Percentiles rank a stretch among this genome's conserved stretches.
Conservation (phyloP, 495 filamentous ascomycete species). For the Eremomyces bilateralis region DNA sequence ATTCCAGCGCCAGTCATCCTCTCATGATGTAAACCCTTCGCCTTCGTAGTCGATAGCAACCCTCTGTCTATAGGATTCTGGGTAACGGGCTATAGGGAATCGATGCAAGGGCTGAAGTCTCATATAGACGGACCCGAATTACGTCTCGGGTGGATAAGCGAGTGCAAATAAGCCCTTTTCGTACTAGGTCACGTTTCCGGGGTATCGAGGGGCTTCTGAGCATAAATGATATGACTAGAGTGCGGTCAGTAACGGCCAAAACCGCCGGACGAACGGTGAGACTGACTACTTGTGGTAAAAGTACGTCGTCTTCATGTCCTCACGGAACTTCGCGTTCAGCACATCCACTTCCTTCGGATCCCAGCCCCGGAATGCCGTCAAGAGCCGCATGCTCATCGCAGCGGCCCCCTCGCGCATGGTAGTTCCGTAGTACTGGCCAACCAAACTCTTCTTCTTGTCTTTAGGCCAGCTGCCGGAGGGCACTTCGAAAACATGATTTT, state of each 20-base stretch:
- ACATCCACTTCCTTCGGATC: conserved; percentile 14
- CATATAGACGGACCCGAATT: not conserved
- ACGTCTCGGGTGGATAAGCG: not conserved
- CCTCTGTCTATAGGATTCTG: not conserved
- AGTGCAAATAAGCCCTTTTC: not conserved
- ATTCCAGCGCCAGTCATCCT: too few species aligned
- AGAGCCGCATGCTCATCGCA: conserved; percentile 21
- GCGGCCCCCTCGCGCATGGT: not conserved
- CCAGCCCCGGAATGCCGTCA: conserved; percentile 23
- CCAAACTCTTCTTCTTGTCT: not conserved
- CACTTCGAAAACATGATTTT: not conserved
- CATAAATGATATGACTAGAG: not conserved
- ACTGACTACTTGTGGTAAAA: conserved; percentile 2
- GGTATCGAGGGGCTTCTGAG: not conserved
- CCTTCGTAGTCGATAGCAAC: not conserved
- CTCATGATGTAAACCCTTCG: not conserved
- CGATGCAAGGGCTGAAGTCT: not conserved
- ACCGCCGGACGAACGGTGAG: not conserved
- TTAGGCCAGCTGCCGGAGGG: not conserved
- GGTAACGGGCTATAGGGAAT: not conserved
- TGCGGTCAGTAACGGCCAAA: not conserved
- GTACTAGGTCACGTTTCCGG: not conserved
- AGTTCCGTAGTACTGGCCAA: not conserved
- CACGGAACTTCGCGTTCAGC: conserved; percentile 13
- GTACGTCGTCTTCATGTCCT: conserved; percentile 10